Base-by-base conservation (phyloP, 148 eudicot genomes). In the Rheum nobile region DNA sequence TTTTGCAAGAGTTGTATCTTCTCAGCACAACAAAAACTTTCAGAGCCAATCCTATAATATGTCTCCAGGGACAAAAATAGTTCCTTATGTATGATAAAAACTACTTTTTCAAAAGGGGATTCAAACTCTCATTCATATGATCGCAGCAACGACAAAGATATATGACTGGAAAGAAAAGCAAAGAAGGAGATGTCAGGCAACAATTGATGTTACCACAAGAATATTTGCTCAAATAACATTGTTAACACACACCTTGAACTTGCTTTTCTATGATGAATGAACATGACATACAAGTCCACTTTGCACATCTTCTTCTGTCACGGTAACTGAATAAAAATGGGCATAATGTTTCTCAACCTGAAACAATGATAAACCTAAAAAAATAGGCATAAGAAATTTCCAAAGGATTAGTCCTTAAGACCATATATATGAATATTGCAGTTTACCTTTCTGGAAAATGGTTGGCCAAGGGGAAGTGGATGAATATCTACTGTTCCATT, bases 321-420 rank as follows among this genome's bases (percentile, higher is more conserved):
- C 76, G 72, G 83, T 87, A 61, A 95, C 89, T 61, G 93, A 88
- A 79, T 95, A 95, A 82, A 90, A 95, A 79, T 95, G 97, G 72
- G 98, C 98, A 70, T 86, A 81, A 63, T 95, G 98, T 79, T 91
- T 95, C 70, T 95, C 96, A 71, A 95, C 98, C 97, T 95, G 83
- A 79, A 74, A 31, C 11, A 65, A 34, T 31, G 38, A 37, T 6
- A 65, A 32, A 34, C 8, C 70, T 31, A 2, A 34, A 32, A 32
- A 65, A 17, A 16, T 41, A 31, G 39, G 32, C 77, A 42, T 71
- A 26, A 24, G 16, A 57, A 17, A 46, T 94, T 41, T 89, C 81
- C 83, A 84, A 76, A 54, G 72, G 65, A 88, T 57, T 73, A 89
- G 86, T 68, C 88, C 89, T 34, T 90, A 89, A 6, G 10, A 59